A percentile compares a stretch with the other conserved stretches of the same genome.
These are phyloP conservation scores for Coniophora puteana DNA, from an alignment of 1,284 basidiomycete genomes.

Conservation along the genomic window DNA sequence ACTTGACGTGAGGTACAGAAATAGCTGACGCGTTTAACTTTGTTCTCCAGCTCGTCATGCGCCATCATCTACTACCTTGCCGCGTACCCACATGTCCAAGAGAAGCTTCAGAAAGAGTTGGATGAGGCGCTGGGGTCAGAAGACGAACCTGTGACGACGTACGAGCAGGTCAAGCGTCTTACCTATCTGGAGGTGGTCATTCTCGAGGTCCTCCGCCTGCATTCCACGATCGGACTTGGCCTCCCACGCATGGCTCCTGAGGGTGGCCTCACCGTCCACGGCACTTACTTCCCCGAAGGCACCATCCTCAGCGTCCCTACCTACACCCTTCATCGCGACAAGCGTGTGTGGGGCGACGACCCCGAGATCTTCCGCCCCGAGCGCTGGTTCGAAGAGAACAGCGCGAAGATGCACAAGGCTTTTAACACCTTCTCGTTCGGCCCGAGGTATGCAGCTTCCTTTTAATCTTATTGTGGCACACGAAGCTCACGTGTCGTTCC, in stretches of 20 bases:
- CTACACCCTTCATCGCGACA: conserved; percentile 77
- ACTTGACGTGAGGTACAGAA: conserved; percentile 3
- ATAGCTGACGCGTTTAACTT: conserved; percentile 7
- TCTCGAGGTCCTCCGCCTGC: conserved; percentile 77
- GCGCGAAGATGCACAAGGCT: conserved; percentile 55
- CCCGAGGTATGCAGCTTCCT: conserved; percentile 45
- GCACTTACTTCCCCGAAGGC: conserved; percentile 66
- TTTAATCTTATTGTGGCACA: neutral
- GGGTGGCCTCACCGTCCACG: conserved; percentile 60
- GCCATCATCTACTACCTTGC: conserved; percentile 85
- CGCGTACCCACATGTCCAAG: conserved; percentile 59
- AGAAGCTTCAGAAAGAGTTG: conserved; percentile 76
- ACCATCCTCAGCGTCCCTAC: conserved; percentile 70
- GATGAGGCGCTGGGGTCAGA: conserved; percentile 67
- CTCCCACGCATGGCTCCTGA: conserved; percentile 76
- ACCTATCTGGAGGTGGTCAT: conserved; percentile 81
- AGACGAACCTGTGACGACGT: conserved; percentile 52
- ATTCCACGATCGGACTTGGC: conserved; percentile 79
- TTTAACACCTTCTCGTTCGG: conserved; percentile 78
- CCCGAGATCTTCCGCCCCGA: conserved; percentile 76
- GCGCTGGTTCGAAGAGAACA: conserved; percentile 73
- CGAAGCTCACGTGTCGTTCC: conserved; percentile 2
- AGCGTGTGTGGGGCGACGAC: conserved; percentile 73
- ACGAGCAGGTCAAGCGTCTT: conserved; percentile 63
- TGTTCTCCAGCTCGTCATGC: conserved; percentile 68